Base-by-base conservation (phyloP, 331 rosid genomes). In the Pyrus hybrid region DNA sequence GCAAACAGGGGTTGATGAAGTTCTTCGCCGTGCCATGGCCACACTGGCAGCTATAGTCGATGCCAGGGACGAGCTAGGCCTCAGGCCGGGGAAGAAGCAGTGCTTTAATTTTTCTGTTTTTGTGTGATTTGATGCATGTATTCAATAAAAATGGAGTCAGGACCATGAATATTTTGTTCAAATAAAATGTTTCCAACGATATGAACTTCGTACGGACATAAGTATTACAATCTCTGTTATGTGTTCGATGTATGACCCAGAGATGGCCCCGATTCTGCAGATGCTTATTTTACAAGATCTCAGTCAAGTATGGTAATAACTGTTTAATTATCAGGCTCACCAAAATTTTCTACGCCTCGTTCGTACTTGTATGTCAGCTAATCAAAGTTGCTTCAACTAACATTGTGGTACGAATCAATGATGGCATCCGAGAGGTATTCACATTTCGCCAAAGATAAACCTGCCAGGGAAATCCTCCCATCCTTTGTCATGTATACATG, bases 401-500 rank as follows among this genome's bases (percentile, higher is more conserved):
- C 96, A 70, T 94, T 90, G 77, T 92, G 90, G 83, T 54, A 89
- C 7, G 99, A 95, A 76, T 92, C 99, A 25, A 95, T 77, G 76
- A 95, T 90, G 62, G 99, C 97, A 82, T 92, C 99, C 1, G 99
- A 93, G 80, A 95, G 97, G 87, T 85, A 95, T 75, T 92, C 97
- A 63, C 96, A 89, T 79, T 92, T 92, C 63, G 97, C 97, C 83
- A 92, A 81, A 6, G 93, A 92, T 81, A 95, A 85, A 21, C 99
- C 97, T 28, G 99, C 99, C 82, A 95, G 73, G 64, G 99, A 95
- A 83, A 92, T 92, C 81, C 99, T 89, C 82, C 99, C 99, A 63
- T 92, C 99, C 88, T 95, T 92, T 68, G 99, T 92, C 99, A 95
- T 90, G 97, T 89, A 92, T 76, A 92, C 91, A 63, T 84, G 97